Base-by-base conservation (phyloP, 2,329 filamentous ascomycete species). In the Curvularia spicifera region DNA sequence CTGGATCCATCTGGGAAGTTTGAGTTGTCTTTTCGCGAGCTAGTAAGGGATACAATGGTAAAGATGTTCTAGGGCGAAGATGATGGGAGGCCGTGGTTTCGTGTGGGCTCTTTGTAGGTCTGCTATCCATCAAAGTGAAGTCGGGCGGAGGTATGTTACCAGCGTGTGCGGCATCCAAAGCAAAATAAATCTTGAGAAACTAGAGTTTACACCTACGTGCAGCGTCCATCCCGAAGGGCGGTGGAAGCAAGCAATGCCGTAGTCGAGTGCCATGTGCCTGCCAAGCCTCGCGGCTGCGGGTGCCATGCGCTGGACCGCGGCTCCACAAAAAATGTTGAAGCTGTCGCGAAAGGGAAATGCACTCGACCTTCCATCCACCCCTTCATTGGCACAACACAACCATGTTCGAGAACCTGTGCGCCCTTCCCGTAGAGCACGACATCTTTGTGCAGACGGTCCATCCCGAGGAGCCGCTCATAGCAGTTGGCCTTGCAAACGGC, bases 381-480 rank as follows among this genome's bases (percentile, higher is more conserved):
- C 28, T 33, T 12, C 53, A 55, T 15, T 31, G 54, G 53, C 48
- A 42, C 12, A 44, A 10, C 39, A 35, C 51, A 20, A 51, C 63
- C 71, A 96, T 96, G 91, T 91, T 96, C 73, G 93, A 97, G 78
- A 96, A 92, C 65, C 85, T 96, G 65, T 97, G 94, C 83, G 92
- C 91, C 26, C 86, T 98, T 45, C 93, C 93, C 63, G 87, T 98
- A 46, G 85, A 86, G 57, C 86, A 91, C 56, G 95, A 98, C 72
- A 83, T 99, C 70, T 98, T 99, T 80, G 80, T 91, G 1, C 93
- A 96, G 77, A 90, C 89, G 12, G 82, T 97, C 20, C 95, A 99
- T 75, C 93, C 95, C 1, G 85, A 84, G 0, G 87, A 93, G 74
- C 91, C 94, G 13, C 80, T 99, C 50, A 83, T 99, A 61, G 91